These are phyloP conservation scores for Aspergillus sp. DNA, from an alignment of 2,329 filamentous ascomycete species.

Conservation along the genomic window DNA sequence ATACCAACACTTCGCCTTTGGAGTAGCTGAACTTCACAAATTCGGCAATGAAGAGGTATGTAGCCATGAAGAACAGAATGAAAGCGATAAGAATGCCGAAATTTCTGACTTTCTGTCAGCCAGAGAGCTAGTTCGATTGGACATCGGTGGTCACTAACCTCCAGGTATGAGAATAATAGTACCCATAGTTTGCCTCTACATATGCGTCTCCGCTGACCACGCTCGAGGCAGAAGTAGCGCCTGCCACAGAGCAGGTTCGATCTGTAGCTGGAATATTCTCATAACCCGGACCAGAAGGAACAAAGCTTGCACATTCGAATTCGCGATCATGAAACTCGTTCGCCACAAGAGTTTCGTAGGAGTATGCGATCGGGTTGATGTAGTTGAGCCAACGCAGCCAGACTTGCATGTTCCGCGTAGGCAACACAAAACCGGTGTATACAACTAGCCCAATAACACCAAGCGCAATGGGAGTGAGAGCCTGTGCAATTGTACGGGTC, in stretches of 20 bases:
- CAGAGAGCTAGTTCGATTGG: background rate
- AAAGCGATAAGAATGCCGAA: conserved; percentile 68
- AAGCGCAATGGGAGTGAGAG: conserved; percentile 54
- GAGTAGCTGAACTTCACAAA: conserved; percentile 47
- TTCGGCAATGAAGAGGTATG: conserved; percentile 53
- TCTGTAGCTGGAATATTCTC: conserved; percentile 41
- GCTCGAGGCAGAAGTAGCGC: conserved; percentile 54
- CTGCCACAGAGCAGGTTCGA: conserved; percentile 57
- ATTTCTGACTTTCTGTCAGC: conserved; percentile 46
- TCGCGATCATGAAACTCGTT: conserved; percentile 72
- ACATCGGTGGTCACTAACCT: conserved; percentile 17
- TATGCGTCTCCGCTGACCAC: conserved; percentile 64
- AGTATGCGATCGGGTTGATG: conserved; percentile 73
- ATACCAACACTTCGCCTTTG: conserved; percentile 16
- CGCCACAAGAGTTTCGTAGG: conserved; percentile 75
- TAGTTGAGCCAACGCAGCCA: conserved; percentile 83
- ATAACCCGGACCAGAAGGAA: conserved; percentile 38
- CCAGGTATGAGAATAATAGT: conserved; percentile 63
- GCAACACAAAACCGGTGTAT: conserved; percentile 48
- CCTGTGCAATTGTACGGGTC: conserved; percentile 63
- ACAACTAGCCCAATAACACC: conserved; percentile 45
- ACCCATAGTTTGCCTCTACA: conserved; percentile 56
- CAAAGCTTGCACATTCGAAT: conserved; percentile 52
- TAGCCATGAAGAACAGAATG: conserved; percentile 57
- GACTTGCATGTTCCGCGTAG: conserved; percentile 61